Base-by-base conservation (phyloP, 2,329 filamentous ascomycete genomes). In the Fusarium denticulatum region DNA sequence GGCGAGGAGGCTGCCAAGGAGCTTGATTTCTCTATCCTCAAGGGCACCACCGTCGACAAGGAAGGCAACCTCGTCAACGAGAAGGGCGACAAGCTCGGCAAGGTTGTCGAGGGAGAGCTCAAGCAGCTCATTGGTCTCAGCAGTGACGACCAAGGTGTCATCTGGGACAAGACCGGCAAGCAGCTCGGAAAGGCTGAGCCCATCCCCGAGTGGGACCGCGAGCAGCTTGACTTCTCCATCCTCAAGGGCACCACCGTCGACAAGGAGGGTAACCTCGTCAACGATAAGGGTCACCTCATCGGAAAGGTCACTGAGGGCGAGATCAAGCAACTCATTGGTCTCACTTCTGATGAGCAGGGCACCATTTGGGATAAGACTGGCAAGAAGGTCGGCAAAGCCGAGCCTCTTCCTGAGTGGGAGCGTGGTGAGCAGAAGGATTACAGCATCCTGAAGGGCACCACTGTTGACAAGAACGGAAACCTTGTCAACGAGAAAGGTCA, bases 61-160 rank as follows among this genome's bases (percentile, higher is more conserved):
- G 79, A 84, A 13, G 88, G 88, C 46, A 89, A 90, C 60, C 83
- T 90, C n/a, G 85, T 90, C 50, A 85, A 88, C 72, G 83, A 86
- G 11, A 83, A 86, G 55, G 86, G 87, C 28, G 83, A 87, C 49
- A 78, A 88, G 13, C 84, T 93, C 71, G 92, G 90, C 32, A 89
- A 88, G 45, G 84, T 94, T 20, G 82, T 88, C 37, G 87, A 91
- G 72, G 92, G 92, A 34, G 88, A 90, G 40, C 76, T 88, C 30
- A 88, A 91, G 80, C 86, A 92, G 64, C 85, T 93, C n/a, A 86
- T 88, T 45, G 91, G 91, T 30, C 91, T 91, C 78, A 82, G 85
- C 37, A 90, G 92, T 26, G 91, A 93, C 62, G 84, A 90, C n/a
- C 90, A 93, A 57, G 91, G 91, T 11, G 90, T 92, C 50, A 88